Conservation (phyloP, 495 filamentous ascomycete genomes). For the Cetradonia linearis region DNA sequence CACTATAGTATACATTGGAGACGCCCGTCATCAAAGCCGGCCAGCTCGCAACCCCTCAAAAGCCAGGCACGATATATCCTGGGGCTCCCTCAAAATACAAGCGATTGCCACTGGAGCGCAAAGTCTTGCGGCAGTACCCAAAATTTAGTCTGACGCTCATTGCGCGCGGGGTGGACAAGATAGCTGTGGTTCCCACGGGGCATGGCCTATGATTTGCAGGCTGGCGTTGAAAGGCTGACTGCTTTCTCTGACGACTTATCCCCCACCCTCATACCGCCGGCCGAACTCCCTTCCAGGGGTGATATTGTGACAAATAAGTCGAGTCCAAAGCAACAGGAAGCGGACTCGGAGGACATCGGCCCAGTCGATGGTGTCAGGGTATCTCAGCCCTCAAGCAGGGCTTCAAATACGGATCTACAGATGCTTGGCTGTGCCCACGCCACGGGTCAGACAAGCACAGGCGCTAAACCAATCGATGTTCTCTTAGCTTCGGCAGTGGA, state of each 20-base stretch:
- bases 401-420: constrained; percentile 17
- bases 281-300: constrained; percentile 10
- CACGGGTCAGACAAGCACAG: constrained; percentile 18
- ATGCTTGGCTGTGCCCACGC: constrained; percentile 16
- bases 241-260: constrained; percentile 12
- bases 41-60: constrained; percentile 3
- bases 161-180: constrained; percentile 13
- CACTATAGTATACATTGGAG: neutral
- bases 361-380: neutral
- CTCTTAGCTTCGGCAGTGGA: constrained; percentile 14
- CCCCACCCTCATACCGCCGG: constrained; percentile 11
- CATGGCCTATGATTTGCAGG: constrained; percentile 25
- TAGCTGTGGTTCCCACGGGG: constrained; percentile 14
- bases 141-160: constrained; percentile 8
- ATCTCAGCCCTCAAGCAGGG: constrained; percentile 14
- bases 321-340: neutral
- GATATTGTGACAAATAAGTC: constrained; percentile 15
- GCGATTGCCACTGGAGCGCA: constrained; percentile 14
- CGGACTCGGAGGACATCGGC: constrained; percentile 13
- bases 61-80: neutral
- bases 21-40: neutral
- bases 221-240: constrained; percentile 16
- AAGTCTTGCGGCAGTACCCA: constrained; percentile 6
- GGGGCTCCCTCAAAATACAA: neutral
- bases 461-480: constrained; percentile 23